Evolutionary conservation across 257 asterid species (phyloP).

Genomic region (Paulownia fortunei): DNA sequence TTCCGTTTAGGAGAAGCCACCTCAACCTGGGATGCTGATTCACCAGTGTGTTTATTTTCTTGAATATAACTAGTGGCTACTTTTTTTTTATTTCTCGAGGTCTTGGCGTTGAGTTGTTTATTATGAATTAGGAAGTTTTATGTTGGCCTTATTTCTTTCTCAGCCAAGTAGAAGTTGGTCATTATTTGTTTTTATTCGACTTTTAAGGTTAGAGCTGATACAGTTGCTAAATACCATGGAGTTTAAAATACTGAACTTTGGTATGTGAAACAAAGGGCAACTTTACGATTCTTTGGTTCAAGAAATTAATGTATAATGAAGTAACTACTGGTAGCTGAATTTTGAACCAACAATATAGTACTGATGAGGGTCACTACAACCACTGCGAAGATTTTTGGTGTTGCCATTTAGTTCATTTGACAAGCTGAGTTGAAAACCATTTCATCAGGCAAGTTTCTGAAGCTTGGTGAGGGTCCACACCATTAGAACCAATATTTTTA

Average conservation of each 20-base stretch:
- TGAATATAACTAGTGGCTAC: background rate
- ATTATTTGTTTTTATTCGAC: background rate
- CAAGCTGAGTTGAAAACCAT: background rate
- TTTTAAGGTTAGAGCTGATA: background rate
- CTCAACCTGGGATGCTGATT: constrained; percentile 99
- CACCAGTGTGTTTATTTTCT: constrained; percentile 69
- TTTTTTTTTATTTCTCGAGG: constrained; percentile 12
- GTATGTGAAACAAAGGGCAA: background rate
- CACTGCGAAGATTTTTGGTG: background rate
- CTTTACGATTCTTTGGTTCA: background rate
- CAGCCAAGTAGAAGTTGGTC: background rate
- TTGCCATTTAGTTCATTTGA: background rate
- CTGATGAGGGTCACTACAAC: background rate
- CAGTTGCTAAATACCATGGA: background rate
- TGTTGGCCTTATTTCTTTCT: background rate
- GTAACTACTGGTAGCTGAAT: background rate
- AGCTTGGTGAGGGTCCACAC: background rate
- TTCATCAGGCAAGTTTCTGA: background rate
- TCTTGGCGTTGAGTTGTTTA: background rate
- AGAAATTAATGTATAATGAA: background rate
- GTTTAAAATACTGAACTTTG: background rate
- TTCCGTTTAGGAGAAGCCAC: constrained; percentile 98
- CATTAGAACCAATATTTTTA: background rate
- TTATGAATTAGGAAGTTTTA: background rate
- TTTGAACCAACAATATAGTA: background rate